phyloP scores from a whole-genome alignment of 305 asterid species.

The Solanum hybrid region DNA sequence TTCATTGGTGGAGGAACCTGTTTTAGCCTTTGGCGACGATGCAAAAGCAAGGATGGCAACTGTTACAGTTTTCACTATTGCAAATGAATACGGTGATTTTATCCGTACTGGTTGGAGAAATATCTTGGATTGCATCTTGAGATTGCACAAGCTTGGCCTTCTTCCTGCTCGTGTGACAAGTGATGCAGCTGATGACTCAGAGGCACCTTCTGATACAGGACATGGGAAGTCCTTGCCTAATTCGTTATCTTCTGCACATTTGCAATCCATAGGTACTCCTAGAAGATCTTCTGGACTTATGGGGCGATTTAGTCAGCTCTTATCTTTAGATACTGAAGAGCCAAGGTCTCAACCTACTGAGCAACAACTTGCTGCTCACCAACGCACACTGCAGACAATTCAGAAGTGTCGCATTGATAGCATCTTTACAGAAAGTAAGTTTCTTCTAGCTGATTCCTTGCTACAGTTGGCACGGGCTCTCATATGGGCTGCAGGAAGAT shows the following conservation, averaged over 20 bases:
- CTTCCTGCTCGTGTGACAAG: conserved; percentile 18
- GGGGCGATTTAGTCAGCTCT: conserved; percentile 15
- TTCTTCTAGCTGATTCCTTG: conserved; percentile 13
- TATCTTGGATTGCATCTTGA: conserved; percentile 8
- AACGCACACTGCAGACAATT: conserved; percentile 13
- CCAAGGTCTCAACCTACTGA: conserved; percentile 15
- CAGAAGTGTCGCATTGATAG: conserved; percentile 14
- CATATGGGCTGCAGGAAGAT: conserved; percentile 15
- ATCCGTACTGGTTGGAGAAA: conserved; percentile 17
- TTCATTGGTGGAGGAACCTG: conserved; percentile 11
- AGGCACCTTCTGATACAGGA: conserved; percentile 7
- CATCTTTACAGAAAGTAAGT: conserved; percentile 16
- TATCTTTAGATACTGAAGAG: conserved; percentile 16
- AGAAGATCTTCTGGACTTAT: conserved; percentile 16
- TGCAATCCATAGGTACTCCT: conserved; percentile 11
- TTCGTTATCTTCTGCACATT: conserved; percentile 3
- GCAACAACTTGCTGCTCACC: conserved; percentile 19
- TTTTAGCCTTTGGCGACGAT: conserved; percentile 12
- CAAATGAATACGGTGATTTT: conserved; percentile 7
- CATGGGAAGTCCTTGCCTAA: conserved; percentile 10
- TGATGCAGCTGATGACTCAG: conserved; percentile 15
- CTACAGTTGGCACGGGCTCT: conserved; percentile 14
- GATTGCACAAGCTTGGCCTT: conserved; percentile 12
- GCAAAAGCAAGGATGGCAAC: conserved; percentile 16
- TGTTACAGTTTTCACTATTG: conserved; percentile 13